Percentiles rank a stretch among this genome's conserved stretches.
These are phyloP conservation scores for Xerocomellus chrysenteron DNA, from an alignment of 768 basidiomycete genomes.

Conservation along the genomic window DNA sequence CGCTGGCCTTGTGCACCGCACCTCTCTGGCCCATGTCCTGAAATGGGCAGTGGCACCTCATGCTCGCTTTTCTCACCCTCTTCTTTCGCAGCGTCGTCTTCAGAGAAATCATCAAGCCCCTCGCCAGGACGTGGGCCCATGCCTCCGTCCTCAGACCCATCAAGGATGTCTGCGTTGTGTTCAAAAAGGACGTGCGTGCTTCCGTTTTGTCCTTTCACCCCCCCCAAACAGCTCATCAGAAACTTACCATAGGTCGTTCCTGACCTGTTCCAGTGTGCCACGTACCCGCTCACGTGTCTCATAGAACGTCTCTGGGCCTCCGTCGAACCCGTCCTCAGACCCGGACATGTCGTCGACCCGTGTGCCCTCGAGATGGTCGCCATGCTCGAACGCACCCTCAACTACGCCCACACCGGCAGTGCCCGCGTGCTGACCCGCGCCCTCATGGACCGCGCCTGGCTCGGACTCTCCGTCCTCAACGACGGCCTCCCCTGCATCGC, in stretches of 20 bases:
- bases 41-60: too few species aligned
- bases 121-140: not conserved
- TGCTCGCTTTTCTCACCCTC: too few species aligned
- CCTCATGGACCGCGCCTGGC: constrained; percentile 3
- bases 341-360: not conserved
- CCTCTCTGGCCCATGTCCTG: too few species aligned
- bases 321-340: too few species aligned
- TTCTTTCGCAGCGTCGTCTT: not conserved
- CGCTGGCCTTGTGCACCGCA: too few species aligned
- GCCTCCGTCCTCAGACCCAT: not conserved
- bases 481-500: not conserved
- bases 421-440: not conserved
- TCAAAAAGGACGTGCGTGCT: not conserved
- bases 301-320: not conserved
- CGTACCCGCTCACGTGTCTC: not conserved
- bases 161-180: not conserved
- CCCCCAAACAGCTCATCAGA: too few species aligned
- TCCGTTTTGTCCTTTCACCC: too few species aligned
- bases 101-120: not conserved
- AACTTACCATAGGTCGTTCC: not conserved
- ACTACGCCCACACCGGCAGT: constrained; percentile 3
- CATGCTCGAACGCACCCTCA: not conserved
- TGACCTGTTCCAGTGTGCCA: not conserved
- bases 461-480: not conserved
- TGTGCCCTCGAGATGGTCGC: not conserved